Evolutionary conservation across 495 filamentous ascomycete species (phyloP).

Genomic region (Parathielavia appendiculata): DNA sequence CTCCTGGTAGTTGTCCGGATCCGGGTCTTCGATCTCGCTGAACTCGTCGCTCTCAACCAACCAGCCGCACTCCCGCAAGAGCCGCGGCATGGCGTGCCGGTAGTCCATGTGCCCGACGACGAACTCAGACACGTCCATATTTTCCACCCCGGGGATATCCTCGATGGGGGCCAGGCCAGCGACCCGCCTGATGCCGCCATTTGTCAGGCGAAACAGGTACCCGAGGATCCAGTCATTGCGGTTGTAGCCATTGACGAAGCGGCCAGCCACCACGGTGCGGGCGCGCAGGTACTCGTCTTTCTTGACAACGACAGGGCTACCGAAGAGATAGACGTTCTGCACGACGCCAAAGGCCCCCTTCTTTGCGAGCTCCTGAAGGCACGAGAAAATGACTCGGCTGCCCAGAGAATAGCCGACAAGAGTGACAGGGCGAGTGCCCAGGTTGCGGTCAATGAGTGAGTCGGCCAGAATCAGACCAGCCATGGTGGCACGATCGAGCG

Average conservation of each 20-base stretch:
- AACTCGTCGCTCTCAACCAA: conserved; percentile 89
- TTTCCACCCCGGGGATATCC: conserved; percentile 75
- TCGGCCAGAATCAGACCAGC: conserved; percentile 95
- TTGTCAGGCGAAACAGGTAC: conserved; percentile 92
- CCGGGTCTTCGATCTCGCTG: conserved; percentile 93
- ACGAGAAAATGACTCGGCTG: conserved; percentile 87
- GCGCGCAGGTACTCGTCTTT: conserved; percentile 84
- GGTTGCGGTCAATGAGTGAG: conserved; percentile 84
- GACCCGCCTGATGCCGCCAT: conserved; percentile 84
- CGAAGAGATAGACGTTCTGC: conserved; percentile 94
- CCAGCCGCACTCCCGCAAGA: conserved; percentile 80
- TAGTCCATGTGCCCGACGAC: conserved; percentile 98
- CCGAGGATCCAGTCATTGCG: conserved; percentile 97
- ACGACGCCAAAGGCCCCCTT: conserved; percentile 87
- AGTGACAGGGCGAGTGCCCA: conserved; percentile 86
- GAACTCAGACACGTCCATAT: conserved; percentile 77
- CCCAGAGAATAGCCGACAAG: conserved; percentile 96
- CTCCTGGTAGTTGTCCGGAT: conserved; percentile 86
- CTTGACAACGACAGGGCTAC: conserved; percentile 85
- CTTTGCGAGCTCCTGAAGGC: conserved; percentile 77
- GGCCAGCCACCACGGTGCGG: conserved; percentile 74
- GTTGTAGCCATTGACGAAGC: conserved; percentile 93
- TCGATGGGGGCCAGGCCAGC: conserved; percentile 83
- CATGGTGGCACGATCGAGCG: conserved; percentile 77
- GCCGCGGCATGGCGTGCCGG: conserved; percentile 79